These are phyloP conservation scores for Saccharomyces jurei DNA, from an alignment of 805 yeast genomes.

Conservation along the genomic window DNA sequence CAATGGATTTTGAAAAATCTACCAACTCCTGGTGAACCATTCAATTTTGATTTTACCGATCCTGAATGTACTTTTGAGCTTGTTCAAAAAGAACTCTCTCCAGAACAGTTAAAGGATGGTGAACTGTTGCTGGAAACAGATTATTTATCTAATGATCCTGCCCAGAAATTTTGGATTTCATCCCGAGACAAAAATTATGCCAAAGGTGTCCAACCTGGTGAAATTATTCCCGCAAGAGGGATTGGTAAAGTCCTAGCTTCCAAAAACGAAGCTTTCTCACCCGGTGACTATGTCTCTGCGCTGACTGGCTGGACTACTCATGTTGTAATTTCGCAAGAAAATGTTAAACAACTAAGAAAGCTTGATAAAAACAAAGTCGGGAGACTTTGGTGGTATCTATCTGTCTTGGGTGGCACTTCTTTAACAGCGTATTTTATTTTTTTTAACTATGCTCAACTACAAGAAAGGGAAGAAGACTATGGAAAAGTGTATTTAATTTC, in stretches of 20 bases:
- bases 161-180: slow-evolving; percentile 51
- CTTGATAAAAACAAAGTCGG: slow-evolving; percentile 15
- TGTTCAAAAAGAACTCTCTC: slow-evolving; percentile 12
- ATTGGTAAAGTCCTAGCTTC: slow-evolving; percentile 44
- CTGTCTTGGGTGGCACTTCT: slow-evolving; percentile 49
- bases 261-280: slow-evolving; percentile 33
- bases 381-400: slow-evolving; percentile 40
- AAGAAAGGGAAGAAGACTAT: slow-evolving; percentile 31
- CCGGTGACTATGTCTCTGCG: slow-evolving; percentile 39
- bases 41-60: slow-evolving; percentile 19
- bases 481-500: slow-evolving; percentile 45
- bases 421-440: slow-evolving; percentile 56
- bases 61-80: slow-evolving; percentile 29
- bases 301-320: slow-evolving; percentile 43
- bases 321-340: slow-evolving; percentile 26
- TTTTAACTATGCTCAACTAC: slow-evolving; percentile 40
- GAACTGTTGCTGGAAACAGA: slow-evolving; percentile 40
- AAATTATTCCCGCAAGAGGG: slow-evolving; percentile 44
- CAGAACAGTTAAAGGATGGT: slow-evolving; percentile 28
- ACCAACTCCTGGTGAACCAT: slow-evolving; percentile 22
- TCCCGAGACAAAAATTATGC: slow-evolving; percentile 26
- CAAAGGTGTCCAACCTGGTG: slow-evolving; percentile 31
- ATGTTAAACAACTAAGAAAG: slow-evolving; percentile 11
- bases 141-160: slow-evolving; percentile 52
- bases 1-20: slow-evolving; percentile 27